Evolutionary conservation across 371 early-diverging fungal species (phyloP), one percentile per base, ranked within the genome.

Genomic region (Batkoa obscura): DNA sequence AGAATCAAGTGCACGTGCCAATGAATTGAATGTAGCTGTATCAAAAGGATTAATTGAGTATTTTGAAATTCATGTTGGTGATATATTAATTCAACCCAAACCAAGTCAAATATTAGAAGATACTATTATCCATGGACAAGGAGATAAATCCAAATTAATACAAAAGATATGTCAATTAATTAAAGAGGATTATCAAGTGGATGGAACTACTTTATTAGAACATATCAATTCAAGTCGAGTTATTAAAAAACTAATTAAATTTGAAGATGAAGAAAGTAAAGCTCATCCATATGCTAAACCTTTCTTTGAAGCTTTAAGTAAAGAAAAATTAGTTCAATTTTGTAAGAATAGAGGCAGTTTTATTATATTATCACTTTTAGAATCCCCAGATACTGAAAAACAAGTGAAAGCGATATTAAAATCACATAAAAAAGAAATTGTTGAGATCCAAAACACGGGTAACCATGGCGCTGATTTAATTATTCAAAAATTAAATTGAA

Each of bases 61-160:
- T 62, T 76, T 81, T 37, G 66, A 72, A 1, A 67, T 71, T 6
- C 66, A 78, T 58, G 68, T 78, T 15, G 55, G 63, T 37, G 58
- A 60, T 35, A 63, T 82, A 45, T 68, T 80, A 61, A 72, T 71
- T 34, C 78, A 81, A 31, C 73, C 82, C 32, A 62, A 79, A 49
- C 72, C 79, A 23, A 76, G 80, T 55, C 83, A 83, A 66, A 79
- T 79, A 2, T 76, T 82, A 5, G 66, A 71, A 49, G 86, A 84
- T 67, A 79, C 77, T 32, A 69, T 85, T 71, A 65, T 83, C 53
- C 81, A 75, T 58, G 80, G 82, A 39, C 53, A 63, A n/a, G 73
- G 70, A 2, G 55, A 61, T 32, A 58, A 59, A 33, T 38, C 17
- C 23, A 13, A 36, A 46, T 48, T 59, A 1, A 43, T 61, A 4